Base-by-base conservation (phyloP, 1,284 basidiomycete species). In the Phenoliferia sp. region DNA sequence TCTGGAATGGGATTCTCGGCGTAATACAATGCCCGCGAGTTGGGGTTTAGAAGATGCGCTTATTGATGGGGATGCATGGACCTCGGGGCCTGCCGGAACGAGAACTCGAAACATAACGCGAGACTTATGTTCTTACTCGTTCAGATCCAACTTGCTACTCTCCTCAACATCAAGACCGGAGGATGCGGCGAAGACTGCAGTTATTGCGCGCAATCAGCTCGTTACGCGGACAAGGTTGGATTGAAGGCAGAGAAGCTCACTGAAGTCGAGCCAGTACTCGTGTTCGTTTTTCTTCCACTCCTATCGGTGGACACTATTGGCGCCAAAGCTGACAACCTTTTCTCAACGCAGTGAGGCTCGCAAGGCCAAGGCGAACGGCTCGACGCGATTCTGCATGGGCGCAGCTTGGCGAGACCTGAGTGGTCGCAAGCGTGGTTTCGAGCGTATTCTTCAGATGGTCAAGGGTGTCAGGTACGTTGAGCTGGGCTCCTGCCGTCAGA, bases 321-420 rank as follows among this genome's bases (percentile, higher is more conserved):
- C 3, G 12, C 31, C 28, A 15, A 19, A 60, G 2, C 44, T 59
- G 58, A 36, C 34, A 39, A 28, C 2, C 26, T 2, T 5, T 31
- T 16, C 4, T 26, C 7, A 59, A 39, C 17, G 22, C 68, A 77
- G 76, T 31, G 80, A 82, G 73, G 81, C 95, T 31, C 85, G 92
- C 33, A 89, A 90, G 78, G 95, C 95, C 34, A 98, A 97, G 79
- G 93, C 83, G 71, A 98, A 98, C 69, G 95, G 95, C 35, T 94
- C 90, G 77, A 99, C 95, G 28, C 85, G 95, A 31, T 98, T 98
- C 82, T 99, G 95, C 80, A 98, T 98, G 95, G 95, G 95, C 65
- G 94, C 95, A 4, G 95, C 95, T n/a, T 99, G 95, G 95, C 84
- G 95, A 73, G 95, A 97, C 79, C 85, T 98, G 59, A 88, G 90